These are phyloP conservation scores for Xylaria sp. DNA, from an alignment of 2,329 filamentous ascomycete genomes.

Conservation along the genomic window DNA sequence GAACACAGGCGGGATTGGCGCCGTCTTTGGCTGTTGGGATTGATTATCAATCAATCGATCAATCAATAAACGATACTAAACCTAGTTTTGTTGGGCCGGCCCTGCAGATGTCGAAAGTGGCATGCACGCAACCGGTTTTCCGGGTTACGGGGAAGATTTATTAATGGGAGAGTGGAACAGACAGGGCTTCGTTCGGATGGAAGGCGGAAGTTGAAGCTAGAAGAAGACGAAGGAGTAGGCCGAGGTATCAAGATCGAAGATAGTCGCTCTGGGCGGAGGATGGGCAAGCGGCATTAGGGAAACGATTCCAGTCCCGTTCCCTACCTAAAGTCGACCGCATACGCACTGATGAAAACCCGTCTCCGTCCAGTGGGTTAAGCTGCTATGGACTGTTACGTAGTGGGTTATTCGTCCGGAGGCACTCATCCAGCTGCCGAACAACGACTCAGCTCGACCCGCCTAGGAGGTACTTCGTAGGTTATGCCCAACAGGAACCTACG, in stretches of 20 bases:
- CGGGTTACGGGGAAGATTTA: not conserved
- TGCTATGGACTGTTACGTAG: not conserved
- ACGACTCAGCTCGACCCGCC: not conserved
- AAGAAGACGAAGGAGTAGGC: not conserved
- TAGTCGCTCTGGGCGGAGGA: not conserved
- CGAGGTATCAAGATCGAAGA: not conserved
- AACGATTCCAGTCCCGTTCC: not conserved
- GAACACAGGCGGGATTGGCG: slow-evolving; percentile 2
- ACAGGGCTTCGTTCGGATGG: too few relatives aligned
- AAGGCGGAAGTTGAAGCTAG: not conserved
- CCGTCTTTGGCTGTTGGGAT: slow-evolving; percentile 8
- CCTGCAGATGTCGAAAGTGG: not conserved
- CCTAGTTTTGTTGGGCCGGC: not conserved
- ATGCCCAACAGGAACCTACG: too few relatives aligned
- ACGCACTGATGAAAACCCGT: not conserved
- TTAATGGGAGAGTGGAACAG: not conserved
- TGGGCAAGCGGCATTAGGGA: too few relatives aligned
- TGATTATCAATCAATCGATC: not conserved
- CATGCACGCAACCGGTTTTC: not conserved
- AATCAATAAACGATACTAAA: slow-evolving; percentile 8
- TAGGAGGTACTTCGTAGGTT: too few relatives aligned
- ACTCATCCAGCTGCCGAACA: not conserved
- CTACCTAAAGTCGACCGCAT: not conserved
- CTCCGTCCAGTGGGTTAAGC: not conserved
- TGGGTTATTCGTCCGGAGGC: not conserved